Conservation (phyloP, 1,284 basidiomycete genomes). For the Ceratobasidium sp. region DNA sequence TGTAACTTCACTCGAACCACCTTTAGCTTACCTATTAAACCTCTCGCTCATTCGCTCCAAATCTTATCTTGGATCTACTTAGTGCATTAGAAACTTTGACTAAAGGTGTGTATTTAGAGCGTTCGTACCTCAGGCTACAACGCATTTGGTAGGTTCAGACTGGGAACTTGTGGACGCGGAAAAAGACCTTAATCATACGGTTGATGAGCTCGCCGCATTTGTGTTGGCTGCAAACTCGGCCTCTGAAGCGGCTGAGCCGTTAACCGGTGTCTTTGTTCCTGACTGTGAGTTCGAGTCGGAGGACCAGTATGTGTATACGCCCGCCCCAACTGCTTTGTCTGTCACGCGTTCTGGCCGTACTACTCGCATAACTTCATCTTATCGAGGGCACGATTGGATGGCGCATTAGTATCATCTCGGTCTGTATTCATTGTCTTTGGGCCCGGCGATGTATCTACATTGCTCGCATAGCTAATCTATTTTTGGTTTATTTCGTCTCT, state of each 20-base stretch:
- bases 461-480: not conserved
- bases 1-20: too few species aligned
- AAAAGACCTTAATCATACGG: constrained; percentile 6
- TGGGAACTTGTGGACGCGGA: too few species aligned
- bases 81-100: too few species aligned
- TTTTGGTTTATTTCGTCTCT: constrained; percentile 1
- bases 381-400: not conserved
- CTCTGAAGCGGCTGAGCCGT: not conserved
- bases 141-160: too few species aligned
- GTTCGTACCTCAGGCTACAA: too few species aligned
- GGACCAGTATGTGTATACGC: too few species aligned
- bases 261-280: not conserved
- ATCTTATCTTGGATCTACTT: too few species aligned
- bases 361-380: not conserved
- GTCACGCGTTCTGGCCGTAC: constrained; percentile 13
- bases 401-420: not conserved
- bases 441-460: not conserved
- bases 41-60: too few species aligned
- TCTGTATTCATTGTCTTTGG: not conserved
- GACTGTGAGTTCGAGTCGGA: not conserved
- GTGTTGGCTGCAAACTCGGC: constrained; percentile 17
- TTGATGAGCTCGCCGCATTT: constrained; percentile 8
- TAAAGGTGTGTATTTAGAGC: too few species aligned
- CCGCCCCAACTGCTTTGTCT: not conserved
- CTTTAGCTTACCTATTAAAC: too few species aligned